Conservation (phyloP, 116 monocot genomes). For the Cymodocea nodosa region DNA sequence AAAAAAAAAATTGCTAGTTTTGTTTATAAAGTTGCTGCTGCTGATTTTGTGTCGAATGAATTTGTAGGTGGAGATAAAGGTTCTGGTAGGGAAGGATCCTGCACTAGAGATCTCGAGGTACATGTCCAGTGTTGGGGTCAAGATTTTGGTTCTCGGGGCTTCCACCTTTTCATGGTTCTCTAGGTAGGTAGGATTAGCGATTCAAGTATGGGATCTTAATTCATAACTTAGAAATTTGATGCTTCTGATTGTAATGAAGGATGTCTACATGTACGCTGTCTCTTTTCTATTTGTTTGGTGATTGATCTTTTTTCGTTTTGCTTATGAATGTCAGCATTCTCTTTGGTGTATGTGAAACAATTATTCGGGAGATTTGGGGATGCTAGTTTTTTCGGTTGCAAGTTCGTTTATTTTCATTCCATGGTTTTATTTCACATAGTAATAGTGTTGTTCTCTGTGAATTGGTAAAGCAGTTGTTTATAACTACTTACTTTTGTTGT, state of each 20-base stretch:
- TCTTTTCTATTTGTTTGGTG: neutral
- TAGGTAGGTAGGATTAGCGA: constrained; percentile 19
- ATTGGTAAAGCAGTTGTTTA: too few species aligned
- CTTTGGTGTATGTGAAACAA: neutral
- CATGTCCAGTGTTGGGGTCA: constrained; percentile 24
- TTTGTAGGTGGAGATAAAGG: constrained; percentile 46
- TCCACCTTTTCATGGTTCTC: constrained; percentile 39
- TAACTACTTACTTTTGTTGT: too few species aligned
- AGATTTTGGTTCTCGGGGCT: constrained; percentile 55
- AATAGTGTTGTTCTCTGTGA: too few species aligned
- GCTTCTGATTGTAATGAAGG: neutral
- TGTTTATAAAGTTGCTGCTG: neutral
- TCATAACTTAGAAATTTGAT: neutral
- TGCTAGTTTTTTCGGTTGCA: neutral
- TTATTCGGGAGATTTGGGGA: neutral
- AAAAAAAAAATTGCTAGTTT: neutral
- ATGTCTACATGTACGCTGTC: too few species aligned
- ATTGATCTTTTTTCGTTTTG: neutral
- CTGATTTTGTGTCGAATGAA: neutral
- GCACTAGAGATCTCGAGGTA: constrained; percentile 32
- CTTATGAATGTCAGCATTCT: neutral
- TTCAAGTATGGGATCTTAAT: neutral
- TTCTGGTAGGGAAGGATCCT: constrained; percentile 39
- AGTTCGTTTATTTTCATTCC: neutral
- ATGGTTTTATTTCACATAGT: neutral